These are phyloP conservation scores for Casuarina glauca DNA, from an alignment of 306 rosid species.

Conservation along the genomic window DNA sequence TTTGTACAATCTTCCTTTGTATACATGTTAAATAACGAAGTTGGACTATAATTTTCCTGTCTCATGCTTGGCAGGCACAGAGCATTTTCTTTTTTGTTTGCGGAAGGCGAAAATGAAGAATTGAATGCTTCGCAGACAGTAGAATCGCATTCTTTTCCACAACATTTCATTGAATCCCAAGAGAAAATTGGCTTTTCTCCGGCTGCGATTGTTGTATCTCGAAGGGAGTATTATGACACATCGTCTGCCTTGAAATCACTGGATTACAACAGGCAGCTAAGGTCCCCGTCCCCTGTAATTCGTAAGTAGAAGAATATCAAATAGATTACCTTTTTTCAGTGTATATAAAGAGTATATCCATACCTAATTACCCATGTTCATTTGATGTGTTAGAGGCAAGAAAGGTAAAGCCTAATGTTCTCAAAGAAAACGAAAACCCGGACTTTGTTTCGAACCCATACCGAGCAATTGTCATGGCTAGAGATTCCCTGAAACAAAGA, in stretches of 20 bases:
- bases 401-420: conserved; percentile 41
- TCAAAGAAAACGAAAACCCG: conserved; percentile 82
- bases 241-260: conserved; percentile 63
- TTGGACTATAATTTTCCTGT: conserved; percentile 17
- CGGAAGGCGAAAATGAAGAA: conserved; percentile 88
- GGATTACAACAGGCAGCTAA: conserved; percentile 64
- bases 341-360: conserved; percentile 4
- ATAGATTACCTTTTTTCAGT: neutral
- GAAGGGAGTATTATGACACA: conserved; percentile 62
- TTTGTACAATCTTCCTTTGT: neutral
- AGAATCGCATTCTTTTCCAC: conserved; percentile 88
- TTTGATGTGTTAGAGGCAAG: conserved; percentile 46
- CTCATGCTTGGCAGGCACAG: conserved; percentile 67
- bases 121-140: conserved; percentile 77
- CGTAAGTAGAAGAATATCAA: conserved; percentile 48
- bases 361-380: conserved; percentile 11
- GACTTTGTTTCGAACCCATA: conserved; percentile 57
- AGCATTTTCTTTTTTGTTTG: conserved; percentile 76
- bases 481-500: conserved; percentile 85
- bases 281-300: conserved; percentile 62
- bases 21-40: neutral
- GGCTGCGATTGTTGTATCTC: conserved; percentile 73
- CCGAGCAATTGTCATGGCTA: conserved; percentile 84
- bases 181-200: conserved; percentile 85
- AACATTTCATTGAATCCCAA: conserved; percentile 72